Percentiles rank a stretch among this genome's conserved stretches.
Evolutionary conservation across 306 rosid species (phyloP).

Genomic region (Lotus japonicus): DNA sequence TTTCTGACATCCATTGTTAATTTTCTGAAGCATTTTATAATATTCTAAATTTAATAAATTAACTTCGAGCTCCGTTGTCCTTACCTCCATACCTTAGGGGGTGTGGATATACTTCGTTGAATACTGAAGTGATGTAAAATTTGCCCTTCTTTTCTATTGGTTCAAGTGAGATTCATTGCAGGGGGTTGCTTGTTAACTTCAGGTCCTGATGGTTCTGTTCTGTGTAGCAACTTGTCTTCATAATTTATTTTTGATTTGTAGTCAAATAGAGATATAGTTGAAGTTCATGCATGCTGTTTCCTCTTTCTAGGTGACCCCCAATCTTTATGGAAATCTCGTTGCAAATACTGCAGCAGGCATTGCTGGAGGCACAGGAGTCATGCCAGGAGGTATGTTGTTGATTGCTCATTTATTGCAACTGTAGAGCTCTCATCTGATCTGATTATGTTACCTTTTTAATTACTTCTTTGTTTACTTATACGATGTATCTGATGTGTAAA

Average conservation of each 20-base stretch:
- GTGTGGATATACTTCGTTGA: too few species aligned
- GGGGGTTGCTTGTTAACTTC: too few species aligned
- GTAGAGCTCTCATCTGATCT: background rate
- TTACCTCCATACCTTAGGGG: background rate
- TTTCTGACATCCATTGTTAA: background rate
- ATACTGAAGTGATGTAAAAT: too few species aligned
- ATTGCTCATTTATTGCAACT: background rate
- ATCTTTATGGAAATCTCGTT: constrained; percentile 95
- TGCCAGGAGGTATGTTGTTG: constrained; percentile 79
- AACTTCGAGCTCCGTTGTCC: background rate
- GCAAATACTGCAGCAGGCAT: constrained; percentile 98
- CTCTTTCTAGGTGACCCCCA: constrained; percentile 84
- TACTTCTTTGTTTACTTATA: background rate
- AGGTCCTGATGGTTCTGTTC: too few species aligned
- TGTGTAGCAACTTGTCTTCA: too few species aligned
- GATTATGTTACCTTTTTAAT: background rate
- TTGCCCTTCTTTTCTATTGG: too few species aligned
- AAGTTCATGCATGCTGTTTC: constrained; percentile 14
- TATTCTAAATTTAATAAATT: background rate
- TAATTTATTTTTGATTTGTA: background rate
- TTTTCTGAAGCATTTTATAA: background rate
- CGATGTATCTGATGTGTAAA: background rate
- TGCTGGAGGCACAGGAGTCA: constrained; percentile 98
- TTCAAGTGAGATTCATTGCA: too few species aligned
- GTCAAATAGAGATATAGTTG: background rate